phyloP scores from a whole-genome alignment of 768 basidiomycete genomes.

The Nevesoporus exiguus region DNA sequence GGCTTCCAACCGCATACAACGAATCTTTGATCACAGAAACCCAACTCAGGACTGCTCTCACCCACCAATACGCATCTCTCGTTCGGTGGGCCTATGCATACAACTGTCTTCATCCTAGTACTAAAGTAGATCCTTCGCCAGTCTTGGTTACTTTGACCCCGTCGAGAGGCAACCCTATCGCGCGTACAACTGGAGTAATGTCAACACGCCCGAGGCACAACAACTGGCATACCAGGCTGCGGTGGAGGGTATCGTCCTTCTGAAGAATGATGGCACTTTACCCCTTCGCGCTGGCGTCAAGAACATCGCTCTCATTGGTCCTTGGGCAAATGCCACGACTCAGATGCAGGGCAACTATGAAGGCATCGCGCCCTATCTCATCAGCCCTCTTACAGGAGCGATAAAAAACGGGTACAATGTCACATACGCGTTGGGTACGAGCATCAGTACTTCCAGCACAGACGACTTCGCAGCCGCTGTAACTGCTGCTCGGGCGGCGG shows the following conservation, averaged over 20 bases:
- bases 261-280: slow-evolving; percentile 62
- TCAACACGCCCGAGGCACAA: slow-evolving; percentile 47
- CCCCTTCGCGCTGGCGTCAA: slow-evolving; percentile 46
- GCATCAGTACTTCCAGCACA: slow-evolving; percentile 37
- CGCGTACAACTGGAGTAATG: slow-evolving; percentile 44
- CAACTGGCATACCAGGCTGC: slow-evolving; percentile 50
- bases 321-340: slow-evolving; percentile 53
- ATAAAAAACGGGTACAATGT: slow-evolving; percentile 45
- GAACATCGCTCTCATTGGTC: slow-evolving; percentile 57
- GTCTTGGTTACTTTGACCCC: slow-evolving; percentile 58
- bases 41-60: slow-evolving; percentile 42
- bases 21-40: slow-evolving; percentile 44
- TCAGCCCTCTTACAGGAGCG: slow-evolving; percentile 51
- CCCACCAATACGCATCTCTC: slow-evolving; percentile 50
- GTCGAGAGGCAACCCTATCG: slow-evolving; percentile 40
- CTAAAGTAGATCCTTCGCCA: slow-evolving; percentile 17
- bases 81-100: slow-evolving; percentile 36
- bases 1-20: slow-evolving; percentile 47
- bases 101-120: not conserved
- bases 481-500: slow-evolving; percentile 45
- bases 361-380: slow-evolving; percentile 52
- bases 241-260: slow-evolving; percentile 51
- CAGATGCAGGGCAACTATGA: slow-evolving; percentile 59
- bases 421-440: slow-evolving; percentile 42
- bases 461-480: slow-evolving; percentile 50